phyloP scores from a whole-genome alignment of 1,139 yeast species.

The Scheffersomyces stambukii region DNA sequence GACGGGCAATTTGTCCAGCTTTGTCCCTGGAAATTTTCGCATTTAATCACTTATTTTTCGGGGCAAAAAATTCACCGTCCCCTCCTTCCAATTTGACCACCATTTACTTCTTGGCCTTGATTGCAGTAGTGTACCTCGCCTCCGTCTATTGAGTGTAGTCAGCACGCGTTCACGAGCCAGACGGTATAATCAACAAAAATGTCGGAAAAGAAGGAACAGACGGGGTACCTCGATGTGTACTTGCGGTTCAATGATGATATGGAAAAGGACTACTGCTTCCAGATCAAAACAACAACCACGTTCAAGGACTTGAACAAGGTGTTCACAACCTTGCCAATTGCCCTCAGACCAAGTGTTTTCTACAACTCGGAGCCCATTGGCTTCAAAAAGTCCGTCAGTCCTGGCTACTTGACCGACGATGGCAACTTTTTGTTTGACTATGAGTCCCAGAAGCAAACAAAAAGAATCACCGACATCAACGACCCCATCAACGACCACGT shows the following conservation, averaged over 20 bases:
- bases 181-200: too few relatives aligned
- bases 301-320: conserved; percentile 58
- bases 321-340: conserved; percentile 64
- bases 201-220: conserved; percentile 13
- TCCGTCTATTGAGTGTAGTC: too few relatives aligned
- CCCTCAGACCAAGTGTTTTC: conserved; percentile 76
- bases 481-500: conserved; percentile 53
- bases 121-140: too few relatives aligned
- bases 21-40: too few relatives aligned
- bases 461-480: conserved; percentile 34
- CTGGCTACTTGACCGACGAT: conserved; percentile 81
- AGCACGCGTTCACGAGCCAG: too few relatives aligned
- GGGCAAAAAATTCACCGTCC: too few relatives aligned
- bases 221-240: conserved; percentile 56
- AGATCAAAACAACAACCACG: conserved; percentile 52
- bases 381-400: conserved; percentile 64
- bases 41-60: too few relatives aligned
- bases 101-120: too few relatives aligned
- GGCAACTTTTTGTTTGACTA: conserved; percentile 73
- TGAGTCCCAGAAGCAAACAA: conserved; percentile 48
- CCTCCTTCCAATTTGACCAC: too few relatives aligned
- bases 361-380: conserved; percentile 61
- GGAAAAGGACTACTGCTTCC: conserved; percentile 90
- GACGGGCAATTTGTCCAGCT: too few relatives aligned
- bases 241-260: conserved; percentile 79